Conservation (phyloP, 768 basidiomycete species). For the Boletus rufocinnamomeus region DNA sequence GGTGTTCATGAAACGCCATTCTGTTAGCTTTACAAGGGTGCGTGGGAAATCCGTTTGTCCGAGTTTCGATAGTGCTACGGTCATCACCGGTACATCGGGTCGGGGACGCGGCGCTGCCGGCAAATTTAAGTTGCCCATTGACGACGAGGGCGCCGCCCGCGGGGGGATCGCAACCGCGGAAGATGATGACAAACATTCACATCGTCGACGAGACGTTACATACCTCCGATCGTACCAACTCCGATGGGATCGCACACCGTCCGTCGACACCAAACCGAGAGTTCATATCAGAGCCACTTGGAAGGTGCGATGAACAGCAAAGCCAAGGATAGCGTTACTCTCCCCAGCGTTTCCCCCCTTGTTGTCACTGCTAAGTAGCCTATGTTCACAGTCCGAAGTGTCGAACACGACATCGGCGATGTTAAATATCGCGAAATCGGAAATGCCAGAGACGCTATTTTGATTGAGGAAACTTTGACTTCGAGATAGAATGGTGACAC, state of each 20-base stretch:
- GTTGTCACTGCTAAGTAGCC: not conserved
- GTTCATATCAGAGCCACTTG: not conserved
- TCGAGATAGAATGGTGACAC: not conserved
- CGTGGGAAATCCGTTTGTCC: not conserved
- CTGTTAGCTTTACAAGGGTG: slow-evolving; percentile 1
- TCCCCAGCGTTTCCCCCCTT: not conserved
- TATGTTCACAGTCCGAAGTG: not conserved
- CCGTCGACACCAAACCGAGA: not conserved
- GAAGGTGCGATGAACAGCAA: not conserved
- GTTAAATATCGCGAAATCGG: not conserved
- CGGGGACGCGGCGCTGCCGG: not conserved
- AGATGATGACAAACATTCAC: not conserved
- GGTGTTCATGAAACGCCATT: slow-evolving; percentile 5
- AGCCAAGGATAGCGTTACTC: not conserved
- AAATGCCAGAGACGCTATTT: not conserved
- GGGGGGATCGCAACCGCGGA: not conserved
- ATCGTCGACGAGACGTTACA: not conserved
- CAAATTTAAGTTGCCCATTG: too few species aligned
- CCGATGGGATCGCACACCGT: not conserved
- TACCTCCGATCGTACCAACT: not conserved
- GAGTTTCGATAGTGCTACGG: not conserved
- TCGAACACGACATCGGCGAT: not conserved
- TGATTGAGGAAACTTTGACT: not conserved
- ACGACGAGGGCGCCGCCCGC: not conserved
- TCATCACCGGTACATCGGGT: not conserved